Evolutionary conservation across 108 stramenopile genomes (phyloP).

Genomic region (Epithemia pelagica): DNA sequence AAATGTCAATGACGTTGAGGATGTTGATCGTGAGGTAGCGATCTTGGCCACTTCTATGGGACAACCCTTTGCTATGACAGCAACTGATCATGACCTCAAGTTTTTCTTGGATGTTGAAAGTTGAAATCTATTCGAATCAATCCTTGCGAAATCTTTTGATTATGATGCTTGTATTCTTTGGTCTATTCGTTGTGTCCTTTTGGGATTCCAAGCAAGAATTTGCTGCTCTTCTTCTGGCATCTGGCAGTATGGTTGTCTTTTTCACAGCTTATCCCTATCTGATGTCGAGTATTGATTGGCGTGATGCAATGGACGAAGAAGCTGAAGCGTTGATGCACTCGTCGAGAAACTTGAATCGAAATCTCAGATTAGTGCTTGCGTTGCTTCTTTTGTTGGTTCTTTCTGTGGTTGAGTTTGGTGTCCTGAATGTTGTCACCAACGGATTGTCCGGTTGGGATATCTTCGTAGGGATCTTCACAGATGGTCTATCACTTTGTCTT

Average conservation of each 20-base stretch:
- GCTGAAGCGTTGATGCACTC: slow-evolving; percentile 51
- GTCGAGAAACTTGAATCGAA: slow-evolving; percentile 44
- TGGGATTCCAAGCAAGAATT: slow-evolving; percentile 40
- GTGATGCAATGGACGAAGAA: slow-evolving; percentile 56
- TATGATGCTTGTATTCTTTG: slow-evolving; percentile 37
- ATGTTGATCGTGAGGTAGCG: slow-evolving; percentile 41
- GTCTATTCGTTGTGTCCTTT: slow-evolving; percentile 38
- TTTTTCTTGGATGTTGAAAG: slow-evolving; percentile 60
- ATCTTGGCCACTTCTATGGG: slow-evolving; percentile 44
- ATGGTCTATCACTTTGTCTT: slow-evolving; percentile 35
- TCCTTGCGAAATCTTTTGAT: slow-evolving; percentile 26
- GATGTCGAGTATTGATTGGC: slow-evolving; percentile 47
- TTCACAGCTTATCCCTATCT: slow-evolving; percentile 60
- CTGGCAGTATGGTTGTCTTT: slow-evolving; percentile 39
- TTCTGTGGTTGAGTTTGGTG: slow-evolving; percentile 33
- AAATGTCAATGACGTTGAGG: slow-evolving; percentile 36
- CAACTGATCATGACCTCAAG: not conserved
- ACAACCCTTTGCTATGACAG: slow-evolving; percentile 24
- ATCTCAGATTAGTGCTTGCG: slow-evolving; percentile 34
- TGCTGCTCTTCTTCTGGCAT: slow-evolving; percentile 40
- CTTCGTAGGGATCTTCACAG: slow-evolving; percentile 44
- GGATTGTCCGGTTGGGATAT: slow-evolving; percentile 22
- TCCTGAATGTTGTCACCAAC: slow-evolving; percentile 22
- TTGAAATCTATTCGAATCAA: slow-evolving; percentile 39
- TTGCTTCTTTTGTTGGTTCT: slow-evolving; percentile 32